These are phyloP conservation scores for Podosphaera aphanis DNA, from an alignment of 2,329 filamentous ascomycete genomes.

Conservation along the genomic window DNA sequence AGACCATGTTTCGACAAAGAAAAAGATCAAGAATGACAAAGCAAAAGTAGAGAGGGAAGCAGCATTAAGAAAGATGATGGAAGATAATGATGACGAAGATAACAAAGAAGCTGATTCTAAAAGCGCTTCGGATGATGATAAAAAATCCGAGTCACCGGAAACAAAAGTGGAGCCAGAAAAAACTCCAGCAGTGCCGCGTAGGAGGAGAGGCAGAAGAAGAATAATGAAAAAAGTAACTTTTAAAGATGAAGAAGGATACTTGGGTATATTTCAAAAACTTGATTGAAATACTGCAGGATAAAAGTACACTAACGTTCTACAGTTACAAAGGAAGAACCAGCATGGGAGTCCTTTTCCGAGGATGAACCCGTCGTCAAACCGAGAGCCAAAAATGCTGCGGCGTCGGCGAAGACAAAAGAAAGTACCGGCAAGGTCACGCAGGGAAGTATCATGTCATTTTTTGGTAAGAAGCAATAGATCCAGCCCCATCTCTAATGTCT, in stretches of 20 bases:
- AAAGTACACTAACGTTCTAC: conserved; percentile 4
- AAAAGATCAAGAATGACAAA: conserved; percentile 17
- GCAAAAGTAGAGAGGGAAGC: conserved; percentile 37
- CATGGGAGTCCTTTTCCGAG: conserved; percentile 86
- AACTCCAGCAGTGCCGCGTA: conserved; percentile 28
- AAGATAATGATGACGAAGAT: conserved; percentile 36
- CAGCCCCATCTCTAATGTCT: no score
- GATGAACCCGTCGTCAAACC: conserved; percentile 45
- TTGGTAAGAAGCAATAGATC: conserved; percentile 48
- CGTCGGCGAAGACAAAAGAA: conserved; percentile 5
- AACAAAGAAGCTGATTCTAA: conserved; percentile 22
- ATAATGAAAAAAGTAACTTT: conserved; percentile 74
- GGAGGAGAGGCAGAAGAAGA: conserved; percentile 52
- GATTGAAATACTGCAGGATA: background rate
- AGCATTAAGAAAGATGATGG: conserved; percentile 52
- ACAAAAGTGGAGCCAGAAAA: conserved; percentile 16
- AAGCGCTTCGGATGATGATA: conserved; percentile 13
- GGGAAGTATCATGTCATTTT: conserved; percentile 83
- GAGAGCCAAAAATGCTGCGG: conserved; percentile 25
- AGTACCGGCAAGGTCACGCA: conserved; percentile 34
- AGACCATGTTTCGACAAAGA: conserved; percentile 10
- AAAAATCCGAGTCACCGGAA: conserved; percentile 16
- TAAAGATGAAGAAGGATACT: conserved; percentile 72
- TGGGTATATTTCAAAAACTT: conserved; percentile 34
- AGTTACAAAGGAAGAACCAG: conserved; percentile 70